These are phyloP conservation scores for Platanthera guangdongensis DNA, from an alignment of 106 monocot genomes.

Conservation along the genomic window DNA sequence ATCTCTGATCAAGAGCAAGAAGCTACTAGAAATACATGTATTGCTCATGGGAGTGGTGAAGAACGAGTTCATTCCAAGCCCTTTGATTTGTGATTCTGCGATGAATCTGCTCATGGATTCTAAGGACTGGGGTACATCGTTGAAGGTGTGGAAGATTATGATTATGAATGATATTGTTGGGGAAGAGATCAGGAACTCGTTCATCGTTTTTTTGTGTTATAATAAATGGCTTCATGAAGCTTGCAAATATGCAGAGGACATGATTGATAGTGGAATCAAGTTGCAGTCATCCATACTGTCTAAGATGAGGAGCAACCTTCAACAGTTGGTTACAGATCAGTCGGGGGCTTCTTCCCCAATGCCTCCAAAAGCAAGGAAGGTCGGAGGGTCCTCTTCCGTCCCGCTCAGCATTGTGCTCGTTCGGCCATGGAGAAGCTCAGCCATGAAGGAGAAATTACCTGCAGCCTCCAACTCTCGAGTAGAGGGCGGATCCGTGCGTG, in stretches of 20 bases:
- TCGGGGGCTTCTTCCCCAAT: no score
- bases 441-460: no score
- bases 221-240: constrained; percentile 51
- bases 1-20: constrained; percentile 29
- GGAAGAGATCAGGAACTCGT: constrained; percentile 52
- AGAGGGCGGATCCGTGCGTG: no score
- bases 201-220: constrained; percentile 27
- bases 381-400: no score
- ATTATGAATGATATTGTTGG: constrained; percentile 21
- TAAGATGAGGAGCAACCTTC: constrained; percentile 41
- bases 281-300: constrained; percentile 12
- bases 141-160: constrained; percentile 64
- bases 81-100: constrained; percentile 19
- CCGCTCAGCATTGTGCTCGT: no score
- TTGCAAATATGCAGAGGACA: constrained; percentile 66
- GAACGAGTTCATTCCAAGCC: constrained; percentile 44
- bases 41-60: constrained; percentile 71
- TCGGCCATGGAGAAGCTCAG: no score
- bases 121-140: constrained; percentile 21
- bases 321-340: constrained; percentile 7
- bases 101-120: constrained; percentile 33
- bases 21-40: constrained; percentile 22
- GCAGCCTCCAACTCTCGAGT: no score
- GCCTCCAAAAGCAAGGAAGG: no score
- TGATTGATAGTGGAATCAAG: constrained; percentile 71